Conservation (phyloP, 225 moss, liverwort and hornwort genomes). For the Bryum argenteum region DNA sequence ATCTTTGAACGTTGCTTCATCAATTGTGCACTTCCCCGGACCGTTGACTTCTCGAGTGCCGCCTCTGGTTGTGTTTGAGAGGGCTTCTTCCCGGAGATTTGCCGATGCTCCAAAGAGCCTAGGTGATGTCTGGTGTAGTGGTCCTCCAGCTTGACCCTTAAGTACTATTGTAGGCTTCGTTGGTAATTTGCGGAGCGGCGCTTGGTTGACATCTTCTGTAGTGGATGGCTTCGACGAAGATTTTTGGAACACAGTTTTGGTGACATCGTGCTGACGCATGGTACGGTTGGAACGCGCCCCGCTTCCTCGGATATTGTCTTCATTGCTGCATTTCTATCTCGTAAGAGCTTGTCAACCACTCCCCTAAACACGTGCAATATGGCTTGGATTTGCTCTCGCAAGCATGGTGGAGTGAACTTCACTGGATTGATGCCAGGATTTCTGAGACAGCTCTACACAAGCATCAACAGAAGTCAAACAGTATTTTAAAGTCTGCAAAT, state of each 20-base stretch:
- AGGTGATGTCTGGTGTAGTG: not conserved
- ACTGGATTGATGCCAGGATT: not conserved
- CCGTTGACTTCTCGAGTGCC: not conserved
- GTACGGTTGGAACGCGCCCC: not conserved
- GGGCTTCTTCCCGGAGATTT: not conserved
- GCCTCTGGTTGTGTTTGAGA: not conserved
- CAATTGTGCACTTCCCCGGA: not conserved
- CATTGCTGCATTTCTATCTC: not conserved
- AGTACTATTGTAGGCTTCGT: not conserved
- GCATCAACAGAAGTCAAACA: not conserved
- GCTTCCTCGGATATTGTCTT: constrained; percentile 1
- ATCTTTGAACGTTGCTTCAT: not conserved
- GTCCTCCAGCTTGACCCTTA: not conserved
- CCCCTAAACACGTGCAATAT: not conserved
- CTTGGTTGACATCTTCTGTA: not conserved
- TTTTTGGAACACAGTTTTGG: not conserved
- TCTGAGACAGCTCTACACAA: not conserved
- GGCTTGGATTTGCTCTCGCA: too few relatives aligned
- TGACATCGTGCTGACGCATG: constrained; percentile 6
- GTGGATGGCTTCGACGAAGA: not conserved
- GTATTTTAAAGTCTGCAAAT: not conserved
- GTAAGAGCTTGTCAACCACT: constrained; percentile 3
- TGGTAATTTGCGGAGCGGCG: too few relatives aligned
- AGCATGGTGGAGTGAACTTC: too few relatives aligned
- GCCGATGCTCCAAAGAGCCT: not conserved